These are phyloP conservation scores for Diaporthe capsici DNA, from an alignment of 2,329 filamentous ascomycete genomes.

Conservation along the genomic window DNA sequence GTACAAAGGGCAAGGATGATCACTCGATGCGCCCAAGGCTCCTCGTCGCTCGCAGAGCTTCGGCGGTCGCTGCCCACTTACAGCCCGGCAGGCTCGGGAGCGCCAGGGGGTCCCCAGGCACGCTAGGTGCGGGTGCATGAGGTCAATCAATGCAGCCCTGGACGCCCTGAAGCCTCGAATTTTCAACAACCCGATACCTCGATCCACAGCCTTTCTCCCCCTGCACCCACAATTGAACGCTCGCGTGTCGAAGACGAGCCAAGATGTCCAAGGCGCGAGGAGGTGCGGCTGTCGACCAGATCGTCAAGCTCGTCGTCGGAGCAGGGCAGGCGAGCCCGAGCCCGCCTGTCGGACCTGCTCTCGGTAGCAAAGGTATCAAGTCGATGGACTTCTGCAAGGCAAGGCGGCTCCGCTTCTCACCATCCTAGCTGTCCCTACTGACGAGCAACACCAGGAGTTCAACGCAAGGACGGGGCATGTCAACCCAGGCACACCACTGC, in stretches of 20 bases:
- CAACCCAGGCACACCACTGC: conserved; percentile 85
- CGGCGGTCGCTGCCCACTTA: conserved; percentile 37
- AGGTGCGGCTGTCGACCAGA: conserved; percentile 70
- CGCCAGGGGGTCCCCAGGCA: conserved; percentile 25
- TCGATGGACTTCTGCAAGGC: conserved; percentile 99
- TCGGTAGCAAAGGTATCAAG: conserved; percentile 98
- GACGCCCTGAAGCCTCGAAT: conserved; percentile 23
- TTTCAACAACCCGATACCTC: conserved; percentile 26
- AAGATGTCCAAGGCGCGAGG: conserved; percentile 68
- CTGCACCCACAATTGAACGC: conserved; percentile 2
- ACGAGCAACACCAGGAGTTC: conserved; percentile 79
- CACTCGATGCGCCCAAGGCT: conserved; percentile 39
- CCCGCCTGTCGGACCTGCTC: conserved; percentile 94
- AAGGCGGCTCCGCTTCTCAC: conserved; percentile 45
- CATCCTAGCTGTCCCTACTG: conserved; percentile 34
- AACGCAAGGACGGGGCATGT: conserved; percentile 94
- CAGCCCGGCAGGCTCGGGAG: conserved; percentile 38
- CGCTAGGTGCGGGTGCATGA: conserved; percentile 29
- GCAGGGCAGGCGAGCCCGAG: conserved; percentile 95
- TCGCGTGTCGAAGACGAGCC: conserved; percentile 38
- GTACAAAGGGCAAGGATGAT: conserved; percentile 31
- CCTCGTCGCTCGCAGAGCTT: conserved; percentile 33
- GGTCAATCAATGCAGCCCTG: conserved; percentile 39
- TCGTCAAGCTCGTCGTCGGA: conserved; percentile 98
- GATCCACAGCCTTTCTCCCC: conserved; percentile 22